Conservation (phyloP, 2,329 filamentous ascomycete species). For the Colletotrichum liaoningense region DNA sequence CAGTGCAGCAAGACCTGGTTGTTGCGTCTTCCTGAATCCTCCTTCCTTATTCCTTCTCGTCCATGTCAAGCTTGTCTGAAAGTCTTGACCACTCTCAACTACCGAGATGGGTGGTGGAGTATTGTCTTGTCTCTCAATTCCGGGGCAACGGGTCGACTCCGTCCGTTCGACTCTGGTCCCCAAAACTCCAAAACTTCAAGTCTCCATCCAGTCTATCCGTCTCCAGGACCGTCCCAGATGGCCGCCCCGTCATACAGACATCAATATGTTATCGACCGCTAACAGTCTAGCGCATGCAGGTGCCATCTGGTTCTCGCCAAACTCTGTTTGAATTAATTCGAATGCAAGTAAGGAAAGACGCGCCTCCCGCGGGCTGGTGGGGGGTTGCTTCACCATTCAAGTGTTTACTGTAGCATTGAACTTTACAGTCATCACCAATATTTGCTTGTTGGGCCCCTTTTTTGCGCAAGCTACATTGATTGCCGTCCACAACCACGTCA, state of each 20-base stretch:
- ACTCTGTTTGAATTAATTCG: not conserved
- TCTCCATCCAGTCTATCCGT: not conserved
- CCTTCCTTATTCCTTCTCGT: not conserved
- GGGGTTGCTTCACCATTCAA: not conserved
- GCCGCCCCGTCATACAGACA: not conserved
- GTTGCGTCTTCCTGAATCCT: not conserved
- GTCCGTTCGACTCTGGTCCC: not conserved
- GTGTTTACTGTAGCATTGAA: not conserved
- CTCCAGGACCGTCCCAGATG: not conserved
- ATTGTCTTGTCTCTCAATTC: slow-evolving; percentile 7
- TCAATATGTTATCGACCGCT: not conserved
- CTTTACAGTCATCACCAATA: not conserved
- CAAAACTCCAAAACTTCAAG: not conserved
- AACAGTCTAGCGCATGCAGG: not conserved
- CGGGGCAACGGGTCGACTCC: slow-evolving; percentile 11
- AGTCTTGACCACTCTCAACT: not conserved
- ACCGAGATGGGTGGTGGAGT: slow-evolving; percentile 6
- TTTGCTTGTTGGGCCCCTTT: not conserved
- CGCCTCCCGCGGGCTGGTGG: not conserved
- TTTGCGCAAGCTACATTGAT: not conserved
- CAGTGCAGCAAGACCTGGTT: not conserved
- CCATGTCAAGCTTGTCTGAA: not conserved
- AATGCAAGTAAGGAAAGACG: not conserved
- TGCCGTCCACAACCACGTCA: not conserved
- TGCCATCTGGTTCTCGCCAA: not conserved